These are phyloP conservation scores for Ettlia oleoabundans DNA, from an alignment of 139 green algal species.

Conservation along the genomic window DNA sequence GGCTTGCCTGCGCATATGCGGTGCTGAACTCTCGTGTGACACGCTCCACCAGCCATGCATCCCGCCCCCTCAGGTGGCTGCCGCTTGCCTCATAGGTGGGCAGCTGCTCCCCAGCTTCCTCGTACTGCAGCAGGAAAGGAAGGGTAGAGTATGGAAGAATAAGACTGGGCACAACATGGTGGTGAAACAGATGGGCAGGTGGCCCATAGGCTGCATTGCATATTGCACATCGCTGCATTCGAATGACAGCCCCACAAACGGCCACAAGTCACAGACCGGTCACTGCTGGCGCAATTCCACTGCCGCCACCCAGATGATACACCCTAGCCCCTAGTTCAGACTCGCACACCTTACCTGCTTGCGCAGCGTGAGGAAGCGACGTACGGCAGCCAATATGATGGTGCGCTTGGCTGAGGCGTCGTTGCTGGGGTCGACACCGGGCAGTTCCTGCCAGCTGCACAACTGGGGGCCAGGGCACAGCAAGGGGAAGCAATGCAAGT, in stretches of 20 bases:
- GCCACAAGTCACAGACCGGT: too few relatives aligned
- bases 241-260: not conserved
- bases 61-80: conserved; percentile 20
- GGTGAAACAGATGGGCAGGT: too few relatives aligned
- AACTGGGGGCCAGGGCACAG: not conserved
- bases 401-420: not conserved
- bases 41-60: conserved; percentile 31
- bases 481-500: too few relatives aligned
- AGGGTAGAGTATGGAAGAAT: not conserved
- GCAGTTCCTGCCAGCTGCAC: conserved; percentile 29
- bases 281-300: too few relatives aligned
- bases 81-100: not conserved
- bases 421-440: conserved; percentile 28
- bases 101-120: conserved; percentile 12
- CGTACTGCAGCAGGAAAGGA: not conserved
- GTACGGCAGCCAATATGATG: conserved; percentile 22
- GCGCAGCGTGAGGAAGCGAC: conserved; percentile 34
- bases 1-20: conserved; percentile 10
- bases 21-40: conserved; percentile 10
- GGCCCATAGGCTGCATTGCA: too few relatives aligned
- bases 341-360: too few relatives aligned
- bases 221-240: too few relatives aligned
- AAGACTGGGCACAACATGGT: too few relatives aligned
- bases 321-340: too few relatives aligned
- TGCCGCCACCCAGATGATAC: too few relatives aligned